Conservation (phyloP, 768 basidiomycete genomes). For the Cantharellus cinnabarinus region DNA sequence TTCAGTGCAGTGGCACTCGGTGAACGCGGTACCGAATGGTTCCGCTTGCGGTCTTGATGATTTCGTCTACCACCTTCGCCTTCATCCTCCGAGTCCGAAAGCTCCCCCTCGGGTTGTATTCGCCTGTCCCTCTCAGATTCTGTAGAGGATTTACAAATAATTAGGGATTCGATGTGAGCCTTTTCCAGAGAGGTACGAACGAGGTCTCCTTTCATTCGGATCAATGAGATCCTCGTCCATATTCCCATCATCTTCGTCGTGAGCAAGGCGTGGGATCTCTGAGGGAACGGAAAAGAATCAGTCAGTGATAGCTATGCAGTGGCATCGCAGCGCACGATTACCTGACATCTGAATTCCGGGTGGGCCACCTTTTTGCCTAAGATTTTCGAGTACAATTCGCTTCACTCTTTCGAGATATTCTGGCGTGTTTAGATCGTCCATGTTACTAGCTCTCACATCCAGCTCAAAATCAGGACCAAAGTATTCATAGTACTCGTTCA, state of each 20-base stretch:
- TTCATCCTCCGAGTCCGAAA: constrained; percentile 97
- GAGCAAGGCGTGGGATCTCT: constrained; percentile 73
- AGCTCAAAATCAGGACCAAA: constrained; percentile 95
- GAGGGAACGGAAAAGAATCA: neutral
- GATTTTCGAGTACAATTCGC: constrained; percentile 76
- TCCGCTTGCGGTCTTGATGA: constrained; percentile 2
- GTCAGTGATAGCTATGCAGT: neutral
- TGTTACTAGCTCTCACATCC: constrained; percentile 85
- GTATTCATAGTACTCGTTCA: constrained; percentile 98
- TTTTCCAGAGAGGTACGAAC: constrained; percentile 13
- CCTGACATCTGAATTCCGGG: constrained; percentile 79
- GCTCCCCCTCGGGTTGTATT: constrained; percentile 66
- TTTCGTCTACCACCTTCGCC: constrained; percentile 71
- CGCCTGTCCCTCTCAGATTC: constrained; percentile 58
- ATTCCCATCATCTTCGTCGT: constrained; percentile 69
- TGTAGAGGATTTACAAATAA: constrained; percentile 8
- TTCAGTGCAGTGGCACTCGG: neutral
- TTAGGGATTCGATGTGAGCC: neutral
- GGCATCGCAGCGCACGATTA: neutral
- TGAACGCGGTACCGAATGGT: neutral
- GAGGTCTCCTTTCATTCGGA: constrained; percentile 54
- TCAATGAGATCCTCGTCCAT: constrained; percentile 69
- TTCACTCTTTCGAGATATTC: constrained; percentile 89
- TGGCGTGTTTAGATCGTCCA: constrained; percentile 83
- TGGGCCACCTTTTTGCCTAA: constrained; percentile 68